Evolutionary conservation across 106 monocot genomes (phyloP).

Genomic region (Narthecium ossifragum): DNA sequence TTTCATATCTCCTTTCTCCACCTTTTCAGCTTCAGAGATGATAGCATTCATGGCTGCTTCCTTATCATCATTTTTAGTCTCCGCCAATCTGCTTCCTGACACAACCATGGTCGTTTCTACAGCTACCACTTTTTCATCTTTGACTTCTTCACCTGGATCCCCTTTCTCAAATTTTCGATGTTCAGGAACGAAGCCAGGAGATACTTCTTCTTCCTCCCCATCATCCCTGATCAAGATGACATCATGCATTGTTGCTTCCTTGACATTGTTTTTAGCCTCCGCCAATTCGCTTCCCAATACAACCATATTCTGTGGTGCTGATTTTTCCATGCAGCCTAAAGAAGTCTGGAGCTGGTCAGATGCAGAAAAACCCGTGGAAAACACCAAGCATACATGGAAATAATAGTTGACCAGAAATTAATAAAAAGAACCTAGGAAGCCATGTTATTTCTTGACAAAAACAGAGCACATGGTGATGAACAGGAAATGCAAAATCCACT

Average conservation of each 20-base stretch:
- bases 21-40: neutral
- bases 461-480: no score
- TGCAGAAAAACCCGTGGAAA: no score
- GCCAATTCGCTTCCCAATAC: no score
- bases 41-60: neutral
- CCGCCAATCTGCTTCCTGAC: neutral
- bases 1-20: slow-evolving; percentile 1
- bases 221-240: slow-evolving; percentile 5
- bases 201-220: slow-evolving; percentile 5
- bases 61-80: no score
- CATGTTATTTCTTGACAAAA: no score
- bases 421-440: no score
- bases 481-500: no score
- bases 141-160: slow-evolving; percentile 1
- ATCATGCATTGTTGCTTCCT: no score
- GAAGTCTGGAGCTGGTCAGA: no score
- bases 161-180: slow-evolving; percentile 2
- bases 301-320: slow-evolving; percentile 9
- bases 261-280: no score
- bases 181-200: neutral
- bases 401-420: no score
- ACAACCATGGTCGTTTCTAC: neutral
- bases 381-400: no score
- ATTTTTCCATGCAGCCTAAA: slow-evolving; percentile 16
- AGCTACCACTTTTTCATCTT: neutral